phyloP scores from a whole-genome alignment of 176 grass and related monocot species.

The Ensete glaucum region DNA sequence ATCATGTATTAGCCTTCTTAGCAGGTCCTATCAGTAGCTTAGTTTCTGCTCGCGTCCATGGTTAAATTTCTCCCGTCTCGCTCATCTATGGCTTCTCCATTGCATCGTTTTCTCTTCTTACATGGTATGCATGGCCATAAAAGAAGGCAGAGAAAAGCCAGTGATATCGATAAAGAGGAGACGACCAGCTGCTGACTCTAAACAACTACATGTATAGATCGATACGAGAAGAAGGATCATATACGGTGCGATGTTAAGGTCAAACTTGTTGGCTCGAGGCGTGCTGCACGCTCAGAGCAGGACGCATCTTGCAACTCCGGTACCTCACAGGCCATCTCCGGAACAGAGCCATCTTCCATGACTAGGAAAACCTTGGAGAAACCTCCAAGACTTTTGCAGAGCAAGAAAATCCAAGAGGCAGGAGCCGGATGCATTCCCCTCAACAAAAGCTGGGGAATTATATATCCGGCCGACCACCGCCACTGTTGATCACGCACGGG shows the following conservation, averaged over 20 bases:
- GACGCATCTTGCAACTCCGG: not conserved
- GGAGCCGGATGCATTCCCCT: no score
- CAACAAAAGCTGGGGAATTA: not conserved
- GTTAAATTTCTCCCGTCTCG: no score
- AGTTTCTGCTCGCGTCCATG: not conserved
- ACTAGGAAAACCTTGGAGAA: no score
- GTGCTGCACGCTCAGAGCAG: not conserved
- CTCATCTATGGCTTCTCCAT: no score
- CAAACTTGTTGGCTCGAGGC: conserved; percentile 6
- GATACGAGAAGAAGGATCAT: not conserved
- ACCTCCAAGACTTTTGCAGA: no score
- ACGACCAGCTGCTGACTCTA: not conserved
- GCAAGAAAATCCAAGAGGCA: no score
- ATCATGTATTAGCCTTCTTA: not conserved
- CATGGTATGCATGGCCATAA: no score
- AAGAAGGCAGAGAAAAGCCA: no score
- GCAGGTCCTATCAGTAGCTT: not conserved
- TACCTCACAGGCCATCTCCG: not conserved
- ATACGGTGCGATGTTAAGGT: not conserved
- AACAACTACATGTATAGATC: not conserved
- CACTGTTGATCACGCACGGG: not conserved
- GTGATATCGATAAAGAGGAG: no score
- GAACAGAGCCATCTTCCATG: not conserved
- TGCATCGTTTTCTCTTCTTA: no score
- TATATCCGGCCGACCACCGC: not conserved